Conservation (phyloP, 164 flowering plant genomes). For the Echeveria elegans region DNA sequence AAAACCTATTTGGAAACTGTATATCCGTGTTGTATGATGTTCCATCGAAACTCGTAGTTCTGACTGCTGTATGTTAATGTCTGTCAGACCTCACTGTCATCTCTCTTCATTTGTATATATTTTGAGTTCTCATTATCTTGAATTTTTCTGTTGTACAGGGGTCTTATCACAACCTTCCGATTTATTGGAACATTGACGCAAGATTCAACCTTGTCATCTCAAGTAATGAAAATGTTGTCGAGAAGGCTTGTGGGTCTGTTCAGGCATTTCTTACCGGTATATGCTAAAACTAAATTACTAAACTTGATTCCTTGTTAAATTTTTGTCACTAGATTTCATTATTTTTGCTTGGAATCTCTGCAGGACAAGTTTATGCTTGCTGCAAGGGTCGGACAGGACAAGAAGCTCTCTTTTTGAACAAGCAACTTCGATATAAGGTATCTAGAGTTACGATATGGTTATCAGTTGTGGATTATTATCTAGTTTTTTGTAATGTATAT, state of each 20-base stretch:
- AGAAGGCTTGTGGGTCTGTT: not conserved
- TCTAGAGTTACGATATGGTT: not conserved
- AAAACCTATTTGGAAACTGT: not conserved
- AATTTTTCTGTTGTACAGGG: not conserved
- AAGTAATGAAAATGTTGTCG: not conserved
- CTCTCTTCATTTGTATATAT: too few relatives aligned
- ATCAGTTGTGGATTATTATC: not conserved
- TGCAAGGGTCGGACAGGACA: not conserved
- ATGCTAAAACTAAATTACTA: too few relatives aligned
- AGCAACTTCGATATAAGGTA: not conserved
- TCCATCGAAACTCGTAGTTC: not conserved
- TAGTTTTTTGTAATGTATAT: not conserved
- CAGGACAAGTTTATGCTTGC: not conserved
- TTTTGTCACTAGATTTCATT: not conserved
- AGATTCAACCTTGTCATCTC: not conserved
- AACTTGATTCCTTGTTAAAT: too few relatives aligned
- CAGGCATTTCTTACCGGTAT: not conserved
- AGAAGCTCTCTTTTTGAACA: not conserved
- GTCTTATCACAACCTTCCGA: not conserved
- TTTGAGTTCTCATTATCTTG: not conserved
- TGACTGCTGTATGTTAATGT: not conserved
- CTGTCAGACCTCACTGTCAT: not conserved
- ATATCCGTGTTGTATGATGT: not conserved
- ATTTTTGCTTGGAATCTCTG: not conserved
- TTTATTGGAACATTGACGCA: not conserved